Percentiles rank a stretch among this genome's conserved stretches.
These are phyloP conservation scores for Nicotiana noctiflora DNA, from an alignment of 257 asterid genomes.

Conservation along the genomic window DNA sequence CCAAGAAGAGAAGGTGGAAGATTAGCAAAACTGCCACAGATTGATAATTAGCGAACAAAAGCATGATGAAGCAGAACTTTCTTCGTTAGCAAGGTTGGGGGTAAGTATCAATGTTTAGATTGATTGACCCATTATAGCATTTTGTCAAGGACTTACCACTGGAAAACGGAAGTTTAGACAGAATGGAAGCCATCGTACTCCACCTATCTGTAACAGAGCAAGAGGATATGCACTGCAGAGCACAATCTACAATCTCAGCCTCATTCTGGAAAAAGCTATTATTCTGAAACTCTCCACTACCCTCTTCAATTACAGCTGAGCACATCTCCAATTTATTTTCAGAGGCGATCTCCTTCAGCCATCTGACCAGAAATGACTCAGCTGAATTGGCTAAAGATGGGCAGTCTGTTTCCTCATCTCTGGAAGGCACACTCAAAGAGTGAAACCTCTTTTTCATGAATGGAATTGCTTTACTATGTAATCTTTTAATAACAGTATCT, in stretches of 20 bases:
- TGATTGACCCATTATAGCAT: neutral
- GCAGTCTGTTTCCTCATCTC: constrained; percentile 24
- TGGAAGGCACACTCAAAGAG: constrained; percentile 13
- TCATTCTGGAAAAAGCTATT: constrained; percentile 54
- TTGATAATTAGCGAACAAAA: neutral
- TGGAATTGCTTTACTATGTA: constrained; percentile 69
- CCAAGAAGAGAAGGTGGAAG: neutral
- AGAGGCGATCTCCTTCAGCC: constrained; percentile 78
- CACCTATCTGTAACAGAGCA: constrained; percentile 78
- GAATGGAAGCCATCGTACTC: constrained; percentile 73
- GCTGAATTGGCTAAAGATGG: constrained; percentile 26
- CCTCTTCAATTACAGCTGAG: constrained; percentile 69
- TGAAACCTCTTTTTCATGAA: constrained; percentile 57
- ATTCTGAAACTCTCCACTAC: constrained; percentile 43
- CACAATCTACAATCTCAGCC: constrained; percentile 64
- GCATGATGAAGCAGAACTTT: neutral
- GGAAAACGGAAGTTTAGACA: constrained; percentile 64
- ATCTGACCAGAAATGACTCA: constrained; percentile 71
- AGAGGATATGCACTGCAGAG: constrained; percentile 73
- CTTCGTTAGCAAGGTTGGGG: neutral
- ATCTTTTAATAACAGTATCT: constrained; percentile 53
- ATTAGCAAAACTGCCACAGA: neutral
- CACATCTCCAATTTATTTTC: constrained; percentile 73
- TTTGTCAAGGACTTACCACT: constrained; percentile 44
- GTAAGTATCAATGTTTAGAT: neutral